Conservation (phyloP, 202 grass and related monocot genomes). For the Cymbopogon flexuosus region DNA sequence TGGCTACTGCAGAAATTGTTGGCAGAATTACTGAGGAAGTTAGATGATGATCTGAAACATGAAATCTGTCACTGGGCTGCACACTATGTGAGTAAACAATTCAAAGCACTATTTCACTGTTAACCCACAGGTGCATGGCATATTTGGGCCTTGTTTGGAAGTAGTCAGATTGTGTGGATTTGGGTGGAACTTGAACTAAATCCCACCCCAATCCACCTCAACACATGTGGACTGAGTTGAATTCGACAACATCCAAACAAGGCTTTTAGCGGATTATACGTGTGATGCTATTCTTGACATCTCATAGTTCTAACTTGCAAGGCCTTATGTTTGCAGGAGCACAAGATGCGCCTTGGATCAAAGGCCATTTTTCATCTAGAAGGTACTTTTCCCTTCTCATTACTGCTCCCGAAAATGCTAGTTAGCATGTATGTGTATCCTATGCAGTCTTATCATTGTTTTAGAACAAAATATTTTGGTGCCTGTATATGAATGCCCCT, state of each 20-base stretch:
- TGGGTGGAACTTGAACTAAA: too few relatives aligned
- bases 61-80: constrained; percentile 98
- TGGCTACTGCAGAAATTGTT: constrained; percentile 66
- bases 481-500: not conserved
- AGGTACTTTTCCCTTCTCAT: constrained; percentile 41
- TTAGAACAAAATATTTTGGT: not conserved
- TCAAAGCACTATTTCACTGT: not conserved
- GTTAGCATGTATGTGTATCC: not conserved
- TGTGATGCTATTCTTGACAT: not conserved
- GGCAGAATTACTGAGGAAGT: constrained; percentile 83
- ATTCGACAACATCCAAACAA: too few relatives aligned
- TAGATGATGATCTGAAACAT: constrained; percentile 92
- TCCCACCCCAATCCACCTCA: too few relatives aligned
- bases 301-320: not conserved
- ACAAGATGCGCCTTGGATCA: constrained; percentile 93
- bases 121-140: not conserved
- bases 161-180: too few relatives aligned
- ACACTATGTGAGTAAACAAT: constrained; percentile 72
- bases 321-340: constrained; percentile 54
- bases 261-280: not conserved
- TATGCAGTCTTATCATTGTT: not conserved
- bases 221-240: too few relatives aligned
- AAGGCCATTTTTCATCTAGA: constrained; percentile 97
- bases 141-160: not conserved
- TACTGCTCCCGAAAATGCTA: not conserved